phyloP scores from a whole-genome alignment of 78 protist species.

The Tieghemostelium lacteum region DNA sequence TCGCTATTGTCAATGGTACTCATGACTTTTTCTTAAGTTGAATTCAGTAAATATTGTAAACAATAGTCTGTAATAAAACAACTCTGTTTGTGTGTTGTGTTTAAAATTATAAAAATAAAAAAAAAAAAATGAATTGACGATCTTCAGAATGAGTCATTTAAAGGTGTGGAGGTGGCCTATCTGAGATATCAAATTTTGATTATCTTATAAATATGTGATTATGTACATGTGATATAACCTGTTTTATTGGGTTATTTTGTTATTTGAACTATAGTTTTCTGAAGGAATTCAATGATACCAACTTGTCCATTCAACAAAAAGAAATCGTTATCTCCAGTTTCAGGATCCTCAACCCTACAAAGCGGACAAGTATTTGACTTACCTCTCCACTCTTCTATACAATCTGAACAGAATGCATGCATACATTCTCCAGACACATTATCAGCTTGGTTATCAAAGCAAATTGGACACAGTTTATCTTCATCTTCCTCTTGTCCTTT shows the following conservation, averaged over 20 bases:
- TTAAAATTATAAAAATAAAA: too few species aligned
- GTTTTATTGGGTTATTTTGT: neutral
- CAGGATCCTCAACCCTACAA: conserved; percentile 2
- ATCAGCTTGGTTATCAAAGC: conserved; percentile 8
- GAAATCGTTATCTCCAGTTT: neutral
- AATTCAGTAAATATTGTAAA: too few species aligned
- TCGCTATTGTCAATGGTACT: too few species aligned
- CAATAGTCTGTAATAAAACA: too few species aligned
- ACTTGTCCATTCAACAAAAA: neutral
- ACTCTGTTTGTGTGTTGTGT: too few species aligned
- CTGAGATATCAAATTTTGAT: too few species aligned
- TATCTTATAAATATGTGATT: too few species aligned
- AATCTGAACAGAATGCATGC: conserved; percentile 20
- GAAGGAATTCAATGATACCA: conserved; percentile 12
- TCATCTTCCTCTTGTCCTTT: neutral
- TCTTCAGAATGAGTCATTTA: too few species aligned
- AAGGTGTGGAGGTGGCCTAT: too few species aligned
- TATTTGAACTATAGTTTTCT: neutral
- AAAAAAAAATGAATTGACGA: too few species aligned
- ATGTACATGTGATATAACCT: too few species aligned
- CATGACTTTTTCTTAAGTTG: too few species aligned
- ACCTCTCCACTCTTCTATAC: conserved; percentile 9
- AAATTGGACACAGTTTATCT: conserved; percentile 30
- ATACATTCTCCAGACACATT: conserved; percentile 1
- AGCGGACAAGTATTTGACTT: conserved; percentile 12